phyloP scores from a whole-genome alignment of 495 filamentous ascomycete genomes.

The Lichina pygmaea region DNA sequence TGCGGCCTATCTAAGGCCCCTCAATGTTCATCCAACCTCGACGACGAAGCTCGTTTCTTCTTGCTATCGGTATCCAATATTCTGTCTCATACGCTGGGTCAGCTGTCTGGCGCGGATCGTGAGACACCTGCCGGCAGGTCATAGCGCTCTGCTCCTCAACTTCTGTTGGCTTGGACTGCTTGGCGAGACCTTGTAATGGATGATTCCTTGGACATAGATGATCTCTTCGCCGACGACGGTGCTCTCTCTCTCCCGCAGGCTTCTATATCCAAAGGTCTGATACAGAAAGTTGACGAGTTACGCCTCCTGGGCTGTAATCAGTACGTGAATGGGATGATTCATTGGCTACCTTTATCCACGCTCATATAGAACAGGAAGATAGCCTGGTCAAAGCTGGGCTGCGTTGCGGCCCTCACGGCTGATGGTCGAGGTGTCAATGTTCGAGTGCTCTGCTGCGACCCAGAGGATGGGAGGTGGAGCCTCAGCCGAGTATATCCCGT shows the following conservation, averaged over 20 bases:
- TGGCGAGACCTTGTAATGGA: conserved; percentile 27
- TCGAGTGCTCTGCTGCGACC: conserved; percentile 40
- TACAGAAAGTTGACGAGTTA: conserved; percentile 53
- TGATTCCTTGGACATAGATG: conserved; percentile 35
- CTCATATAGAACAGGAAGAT: conserved; percentile 29
- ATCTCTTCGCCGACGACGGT: conserved; percentile 50
- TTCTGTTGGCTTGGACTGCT: too few species aligned
- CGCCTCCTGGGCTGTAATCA: conserved; percentile 27
- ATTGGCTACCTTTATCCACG: neutral
- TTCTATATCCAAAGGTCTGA: conserved; percentile 34
- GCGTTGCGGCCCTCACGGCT: conserved; percentile 56
- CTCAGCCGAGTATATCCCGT: conserved; percentile 33
- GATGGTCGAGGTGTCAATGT: conserved; percentile 41
- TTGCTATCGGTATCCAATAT: too few species aligned
- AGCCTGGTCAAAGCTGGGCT: conserved; percentile 74
- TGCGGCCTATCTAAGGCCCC: too few species aligned
- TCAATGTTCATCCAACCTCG: too few species aligned
- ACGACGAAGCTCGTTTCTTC: too few species aligned
- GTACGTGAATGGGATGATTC: neutral
- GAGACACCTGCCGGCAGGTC: too few species aligned
- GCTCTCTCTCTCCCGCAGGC: conserved; percentile 24
- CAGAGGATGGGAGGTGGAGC: conserved; percentile 48
- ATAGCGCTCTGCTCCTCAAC: too few species aligned
- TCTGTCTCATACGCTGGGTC: too few species aligned
- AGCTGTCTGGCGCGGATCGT: too few species aligned